Percentiles rank a stretch among this genome's conserved stretches.
phyloP scores from a whole-genome alignment of 2,329 filamentous ascomycete genomes.

The Talaromyces atroroseus region DNA sequence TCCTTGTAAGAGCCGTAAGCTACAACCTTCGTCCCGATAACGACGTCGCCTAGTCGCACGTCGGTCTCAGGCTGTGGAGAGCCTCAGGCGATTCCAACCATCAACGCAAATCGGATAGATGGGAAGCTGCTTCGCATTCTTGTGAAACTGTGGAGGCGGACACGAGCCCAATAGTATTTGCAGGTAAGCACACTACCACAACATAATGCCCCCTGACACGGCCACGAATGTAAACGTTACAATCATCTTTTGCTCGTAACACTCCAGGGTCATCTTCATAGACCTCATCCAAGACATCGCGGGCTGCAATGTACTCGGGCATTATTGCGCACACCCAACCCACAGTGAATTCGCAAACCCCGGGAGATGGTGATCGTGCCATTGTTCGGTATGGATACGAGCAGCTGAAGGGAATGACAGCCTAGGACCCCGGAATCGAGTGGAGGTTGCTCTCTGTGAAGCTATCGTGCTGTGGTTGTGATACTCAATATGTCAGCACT shows the following conservation, averaged over 20 bases:
- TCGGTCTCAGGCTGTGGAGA: conserved; percentile 14
- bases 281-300: background rate
- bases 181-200: background rate
- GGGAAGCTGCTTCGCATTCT: conserved; percentile 15
- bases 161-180: background rate
- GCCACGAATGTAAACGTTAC: background rate
- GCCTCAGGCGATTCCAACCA: conserved; percentile 21
- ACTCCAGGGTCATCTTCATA: background rate
- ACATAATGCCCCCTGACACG: background rate
- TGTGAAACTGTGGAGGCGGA: background rate
- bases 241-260: background rate
- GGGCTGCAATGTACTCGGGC: background rate
- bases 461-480: too few species aligned
- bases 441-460: too few species aligned
- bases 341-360: background rate
- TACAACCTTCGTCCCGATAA: conserved; percentile 16
- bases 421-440: too few species aligned
- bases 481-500: too few species aligned
- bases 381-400: too few species aligned
- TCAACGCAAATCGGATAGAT: conserved; percentile 16
- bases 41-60: conserved; percentile 22
- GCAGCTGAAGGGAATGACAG: too few species aligned
- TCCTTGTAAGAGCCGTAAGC: background rate
- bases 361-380: too few species aligned
- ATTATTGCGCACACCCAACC: background rate